Base-by-base conservation (phyloP, 179 eudicot species). In the Amaranthus tricolor region DNA sequence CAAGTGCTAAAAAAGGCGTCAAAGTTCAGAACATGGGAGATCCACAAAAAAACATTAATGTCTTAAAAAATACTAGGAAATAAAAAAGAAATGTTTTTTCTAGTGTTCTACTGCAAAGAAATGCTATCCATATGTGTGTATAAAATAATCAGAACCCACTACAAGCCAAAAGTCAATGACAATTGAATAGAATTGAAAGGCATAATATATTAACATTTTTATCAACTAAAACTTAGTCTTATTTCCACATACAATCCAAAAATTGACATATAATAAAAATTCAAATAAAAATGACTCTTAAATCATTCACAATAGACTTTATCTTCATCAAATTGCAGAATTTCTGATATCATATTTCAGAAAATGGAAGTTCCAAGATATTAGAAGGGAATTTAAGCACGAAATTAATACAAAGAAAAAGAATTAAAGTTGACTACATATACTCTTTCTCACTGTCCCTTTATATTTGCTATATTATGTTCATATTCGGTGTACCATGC, bases 231-330 rank as follows among this genome's bases (percentile, higher is more conserved):
- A 24, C 52, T 4, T 68, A 45, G 20, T 58, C 62, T 20, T 58
- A 47, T 64, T 65, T 74, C 62, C 13, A 57, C 15, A 24, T 75
- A 45, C 56, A 49, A 11, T 53, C 60, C 19, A 58, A 31, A 66
- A 21, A 12, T 45, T 47, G n/a, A 7, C n/a, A 47, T 47, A 19
- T 15, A 11, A 43, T 15, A 53, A 53, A 65, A 47, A 47, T 65
- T 15, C 9, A 45, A 65, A 47, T 65, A 47, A 62, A 44, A 45
- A 12, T 47, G 17, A 47, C 48, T 63, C 11, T 15, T 56, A 56
- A 66, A 67, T 21, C 56, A 10, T 6, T 65, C 9, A 2, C 45
- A 65, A 12, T 31, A 65, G 17, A 45, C 53, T n/a, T 65, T 40
- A 4, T 5, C 19, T 62, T 10, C 2, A 31, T 11, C 8, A 2